These are phyloP conservation scores for Mitragyna speciosa DNA, from an alignment of 257 asterid genomes.

Conservation along the genomic window DNA sequence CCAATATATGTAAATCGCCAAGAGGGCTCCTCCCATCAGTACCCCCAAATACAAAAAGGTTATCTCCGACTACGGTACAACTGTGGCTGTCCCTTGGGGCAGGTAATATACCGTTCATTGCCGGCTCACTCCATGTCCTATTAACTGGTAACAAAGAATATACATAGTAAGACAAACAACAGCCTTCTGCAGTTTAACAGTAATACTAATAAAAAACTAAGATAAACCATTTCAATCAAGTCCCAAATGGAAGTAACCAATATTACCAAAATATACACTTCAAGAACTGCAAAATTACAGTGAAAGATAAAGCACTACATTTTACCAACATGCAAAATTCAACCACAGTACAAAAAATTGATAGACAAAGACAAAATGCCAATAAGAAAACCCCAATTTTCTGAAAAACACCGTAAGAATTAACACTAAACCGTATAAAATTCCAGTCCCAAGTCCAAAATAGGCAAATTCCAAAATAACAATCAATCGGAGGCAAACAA, in stretches of 20 bases:
- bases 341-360: background rate
- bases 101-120: slow-evolving; percentile 64
- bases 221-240: background rate
- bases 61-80: slow-evolving; percentile 86
- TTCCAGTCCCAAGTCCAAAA: background rate
- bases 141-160: slow-evolving; percentile 45
- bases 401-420: background rate
- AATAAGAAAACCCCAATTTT: background rate
- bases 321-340: background rate
- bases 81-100: slow-evolving; percentile 93
- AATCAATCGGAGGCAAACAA: background rate
- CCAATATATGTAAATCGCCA: slow-evolving; percentile 72
- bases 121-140: slow-evolving; percentile 75
- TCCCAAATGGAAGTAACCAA: background rate
- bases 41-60: slow-evolving; percentile 84
- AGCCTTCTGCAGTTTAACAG: background rate
- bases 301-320: background rate
- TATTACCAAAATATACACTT: background rate
- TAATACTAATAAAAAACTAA: background rate
- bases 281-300: background rate
- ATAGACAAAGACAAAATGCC: slow-evolving; percentile 3
- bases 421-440: background rate
- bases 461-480: slow-evolving; percentile 3
- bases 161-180: slow-evolving; percentile 15
- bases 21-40: slow-evolving; percentile 86